Base-by-base conservation (phyloP, 2,329 filamentous ascomycete species). In the Arthrobotrys sinensis region DNA sequence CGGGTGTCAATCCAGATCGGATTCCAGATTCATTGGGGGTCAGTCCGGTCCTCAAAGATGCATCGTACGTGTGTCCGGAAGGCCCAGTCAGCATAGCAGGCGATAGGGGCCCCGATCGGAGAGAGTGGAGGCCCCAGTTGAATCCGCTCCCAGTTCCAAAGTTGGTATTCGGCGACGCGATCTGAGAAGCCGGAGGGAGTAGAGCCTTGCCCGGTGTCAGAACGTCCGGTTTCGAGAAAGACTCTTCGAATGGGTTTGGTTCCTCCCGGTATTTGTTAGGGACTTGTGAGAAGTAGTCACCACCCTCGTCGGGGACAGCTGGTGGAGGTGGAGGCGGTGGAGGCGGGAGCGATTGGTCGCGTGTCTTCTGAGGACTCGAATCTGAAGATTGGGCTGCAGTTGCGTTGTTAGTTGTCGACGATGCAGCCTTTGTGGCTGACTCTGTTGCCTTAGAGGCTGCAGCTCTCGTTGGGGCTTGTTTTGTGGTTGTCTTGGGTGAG, bases 1-100 rank as follows among this genome's bases (percentile, higher is more conserved):
- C 96, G 60, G 96, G 96, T 66, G 96, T 98, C 81, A 98, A 86
- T 71, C 96, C 96, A 77, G 94, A 96, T 78, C 96, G 89, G 65
- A 98, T 86, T 2, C 93, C 96, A 6, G 95, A 98, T 85, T 99
- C 96, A 89, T 97, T 97, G 0, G 95, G 95, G 3, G 96, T 98
- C 3, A 94, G 93, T 83, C 93, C 92, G 81, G 93, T 91, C 80
- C 92, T 90, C 80, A 97, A 62, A 32, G 70, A 82, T 40, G 63
- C 76, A 45, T 80, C 79, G 85, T 97, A 98, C 83, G 97, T 94
- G 84, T 89, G 92, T 69, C 86, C 85, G 43, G 89, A 86, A 43
- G 91, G 96, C 24, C 94, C 96, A 55, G 94, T 93, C 70, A 99
- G 90, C 94, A 99, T 98, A 80, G 95, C 96, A 86, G 96, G 96